Conservation (phyloP, 306 rosid genomes). For the Cicer judaicum region DNA sequence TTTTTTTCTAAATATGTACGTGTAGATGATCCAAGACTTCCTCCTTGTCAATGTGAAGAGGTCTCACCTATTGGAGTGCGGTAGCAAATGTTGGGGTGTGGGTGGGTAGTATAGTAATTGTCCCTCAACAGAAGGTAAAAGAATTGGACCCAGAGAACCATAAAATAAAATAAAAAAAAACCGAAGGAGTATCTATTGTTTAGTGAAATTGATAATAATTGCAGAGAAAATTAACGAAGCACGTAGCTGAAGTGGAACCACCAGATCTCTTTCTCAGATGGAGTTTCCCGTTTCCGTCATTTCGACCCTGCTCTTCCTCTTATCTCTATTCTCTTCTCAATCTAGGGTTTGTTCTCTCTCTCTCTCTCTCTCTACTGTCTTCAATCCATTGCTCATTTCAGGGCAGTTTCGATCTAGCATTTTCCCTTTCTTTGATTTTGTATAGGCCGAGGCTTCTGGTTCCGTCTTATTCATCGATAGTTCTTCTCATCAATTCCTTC, state of each 20-base stretch:
- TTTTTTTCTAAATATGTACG: too few species aligned
- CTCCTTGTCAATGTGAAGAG: too few species aligned
- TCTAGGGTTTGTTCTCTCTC: conserved; percentile 45
- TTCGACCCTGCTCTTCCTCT: conserved; percentile 40
- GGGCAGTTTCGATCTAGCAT: conserved; percentile 47
- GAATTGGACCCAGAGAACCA: too few species aligned
- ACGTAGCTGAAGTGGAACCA: conserved; percentile 45
- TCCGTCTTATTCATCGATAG: conserved; percentile 52
- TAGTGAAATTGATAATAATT: background rate
- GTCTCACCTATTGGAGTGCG: too few species aligned
- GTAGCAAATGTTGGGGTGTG: too few species aligned
- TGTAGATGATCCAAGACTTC: too few species aligned
- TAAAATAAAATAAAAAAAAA: background rate
- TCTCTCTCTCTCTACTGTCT: conserved; percentile 20
- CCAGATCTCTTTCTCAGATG: conserved; percentile 48
- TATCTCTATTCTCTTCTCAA: conserved; percentile 42
- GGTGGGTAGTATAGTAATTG: too few species aligned
- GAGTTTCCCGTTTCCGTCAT: conserved; percentile 48
- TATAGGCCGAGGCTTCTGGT: conserved; percentile 53
- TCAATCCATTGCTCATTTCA: conserved; percentile 21
- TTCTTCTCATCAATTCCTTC: conserved; percentile 45
- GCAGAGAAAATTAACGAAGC: conserved; percentile 32
- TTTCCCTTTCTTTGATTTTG: conserved; percentile 37
- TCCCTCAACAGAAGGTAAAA: too few species aligned
- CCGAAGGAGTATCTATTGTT: conserved; percentile 7